A percentile compares a stretch with the other conserved stretches of the same genome.
Conservation (phyloP, 169 alveolate genomes). For the Theileria luwenshuni region DNA sequence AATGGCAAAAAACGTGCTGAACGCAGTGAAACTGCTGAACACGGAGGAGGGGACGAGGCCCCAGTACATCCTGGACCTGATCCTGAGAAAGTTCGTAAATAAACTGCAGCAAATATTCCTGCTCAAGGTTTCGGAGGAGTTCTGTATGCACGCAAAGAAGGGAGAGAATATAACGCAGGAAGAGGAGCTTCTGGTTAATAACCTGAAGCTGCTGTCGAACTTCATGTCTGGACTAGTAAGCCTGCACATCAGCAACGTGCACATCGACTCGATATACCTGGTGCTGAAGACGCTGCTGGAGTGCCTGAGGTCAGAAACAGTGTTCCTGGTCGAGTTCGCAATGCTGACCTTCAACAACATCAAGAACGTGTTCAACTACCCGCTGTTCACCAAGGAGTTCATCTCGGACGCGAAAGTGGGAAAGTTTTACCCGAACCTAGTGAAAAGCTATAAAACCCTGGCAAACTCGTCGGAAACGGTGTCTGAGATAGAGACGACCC, state of each 20-base stretch:
- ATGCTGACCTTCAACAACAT: conserved; percentile 48
- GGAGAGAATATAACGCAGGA: conserved; percentile 16
- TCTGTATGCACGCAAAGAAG: conserved; percentile 44
- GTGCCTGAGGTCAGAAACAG: conserved; percentile 35
- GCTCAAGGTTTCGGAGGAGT: conserved; percentile 36
- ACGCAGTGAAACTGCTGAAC: conserved; percentile 36
- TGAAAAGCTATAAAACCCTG: conserved; percentile 1
- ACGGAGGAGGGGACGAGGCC: conserved; percentile 48
- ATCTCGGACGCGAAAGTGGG: conserved; percentile 27
- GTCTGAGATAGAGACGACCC: conserved; percentile 20
- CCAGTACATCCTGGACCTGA: conserved; percentile 41
- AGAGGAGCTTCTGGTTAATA: conserved; percentile 26
- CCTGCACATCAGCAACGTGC: conserved; percentile 40
- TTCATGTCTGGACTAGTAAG: conserved; percentile 39
- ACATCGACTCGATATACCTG: conserved; percentile 60
- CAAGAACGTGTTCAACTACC: conserved; percentile 56
- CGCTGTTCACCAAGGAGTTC: conserved; percentile 48
- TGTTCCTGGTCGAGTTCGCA: conserved; percentile 57
- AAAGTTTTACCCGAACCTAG: conserved; percentile 50
- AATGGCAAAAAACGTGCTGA: conserved; percentile 28
- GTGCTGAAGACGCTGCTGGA: conserved; percentile 48
- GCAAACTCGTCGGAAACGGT: conserved; percentile 16
- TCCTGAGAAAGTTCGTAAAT: conserved; percentile 52
- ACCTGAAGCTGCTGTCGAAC: conserved; percentile 37
- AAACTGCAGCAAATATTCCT: conserved; percentile 34